Evolutionary conservation across 768 basidiomycete genomes (phyloP), one percentile per base, ranked within the genome.

Genomic region (Lactarius indigo): DNA sequence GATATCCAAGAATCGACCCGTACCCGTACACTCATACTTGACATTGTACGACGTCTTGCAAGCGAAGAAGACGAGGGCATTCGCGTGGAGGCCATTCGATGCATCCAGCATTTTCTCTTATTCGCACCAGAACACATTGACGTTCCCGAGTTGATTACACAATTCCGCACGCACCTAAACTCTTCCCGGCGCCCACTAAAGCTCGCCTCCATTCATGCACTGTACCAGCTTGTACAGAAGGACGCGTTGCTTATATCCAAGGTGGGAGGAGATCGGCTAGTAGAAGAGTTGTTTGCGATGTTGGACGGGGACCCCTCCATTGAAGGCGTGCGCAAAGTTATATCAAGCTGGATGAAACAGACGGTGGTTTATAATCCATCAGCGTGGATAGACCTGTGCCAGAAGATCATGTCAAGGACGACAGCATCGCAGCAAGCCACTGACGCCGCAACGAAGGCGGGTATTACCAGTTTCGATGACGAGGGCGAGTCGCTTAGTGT

Each of bases 311-410:
- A 97, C 73, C 89, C 95, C 0, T 91, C 89, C 3, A 90, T 98
- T 18, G 90, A 96, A 69, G 97, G 97, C 5, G 95, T 98, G 28
- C 83, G 92, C 35, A 90, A 93, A 68, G 94, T 98, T 65, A 98
- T 98, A 71, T 81, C 85, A 15, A 93, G 91, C 69, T 99, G 97
- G 97, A 81, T 98, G 8, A 87, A 91, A 69, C 97, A 99, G 76
- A 98, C 97, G 0, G 96, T 94, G 1, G 83, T 92, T 23, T 86
- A 92, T 64, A 92, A 95, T 68, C 96, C 97, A 0, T 94, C 91
- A 0, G 97, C 96, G 1, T 99, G 97, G 97, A 97, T 99, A 64
- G 95, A 96, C 73, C 82, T 98, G 1, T 98, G 96, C 72, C 96
- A 98, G 76, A 82, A 94, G 30, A 98, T 99, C 74, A 98, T 99